These are phyloP conservation scores for Boletus fagicola DNA, from an alignment of 768 basidiomycete genomes.

Conservation along the genomic window DNA sequence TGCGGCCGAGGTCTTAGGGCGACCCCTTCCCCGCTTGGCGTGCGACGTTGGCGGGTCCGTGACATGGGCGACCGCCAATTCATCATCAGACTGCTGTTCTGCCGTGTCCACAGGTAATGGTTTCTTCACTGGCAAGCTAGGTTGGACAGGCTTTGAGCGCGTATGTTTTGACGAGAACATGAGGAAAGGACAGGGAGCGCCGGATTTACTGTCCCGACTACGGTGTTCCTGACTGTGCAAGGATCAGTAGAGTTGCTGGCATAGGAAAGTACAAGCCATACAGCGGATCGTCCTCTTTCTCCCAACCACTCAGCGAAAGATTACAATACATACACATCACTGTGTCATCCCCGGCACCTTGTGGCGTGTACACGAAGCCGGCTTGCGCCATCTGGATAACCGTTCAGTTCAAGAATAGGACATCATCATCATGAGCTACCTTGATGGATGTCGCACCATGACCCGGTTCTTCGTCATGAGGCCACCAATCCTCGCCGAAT, in stretches of 20 bases:
- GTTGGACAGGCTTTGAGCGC: conserved; percentile 8
- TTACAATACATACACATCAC: conserved; percentile 87
- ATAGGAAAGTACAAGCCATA: conserved; percentile 38
- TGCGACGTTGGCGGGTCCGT: conserved; percentile 15
- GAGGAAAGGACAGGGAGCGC: conserved; percentile 45
- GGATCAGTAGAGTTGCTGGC: conserved; percentile 6
- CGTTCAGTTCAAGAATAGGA: not conserved
- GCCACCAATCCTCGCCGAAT: conserved; percentile 74
- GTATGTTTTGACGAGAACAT: conserved; percentile 28
- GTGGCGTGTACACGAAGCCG: conserved; percentile 81
- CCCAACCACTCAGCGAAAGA: conserved; percentile 82
- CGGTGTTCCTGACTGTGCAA: conserved; percentile 66
- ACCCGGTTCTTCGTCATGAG: conserved; percentile 58
- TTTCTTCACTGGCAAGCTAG: not conserved
- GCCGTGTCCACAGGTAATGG: not conserved
- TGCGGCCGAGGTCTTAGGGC: conserved; percentile 21
- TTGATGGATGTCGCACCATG: conserved; percentile 73
- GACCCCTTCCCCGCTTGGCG: conserved; percentile 19
- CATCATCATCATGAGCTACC: conserved; percentile 35
- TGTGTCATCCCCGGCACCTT: conserved; percentile 67
- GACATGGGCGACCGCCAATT: conserved; percentile 10
- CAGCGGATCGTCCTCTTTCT: conserved; percentile 82
- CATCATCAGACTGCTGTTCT: conserved; percentile 27
- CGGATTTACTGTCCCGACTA: conserved; percentile 56
- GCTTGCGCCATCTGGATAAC: conserved; percentile 70